Evolutionary conservation across 78 protist species (phyloP), one percentile per base, ranked within the genome.

Genomic region (Polysphondylium violaceum): DNA sequence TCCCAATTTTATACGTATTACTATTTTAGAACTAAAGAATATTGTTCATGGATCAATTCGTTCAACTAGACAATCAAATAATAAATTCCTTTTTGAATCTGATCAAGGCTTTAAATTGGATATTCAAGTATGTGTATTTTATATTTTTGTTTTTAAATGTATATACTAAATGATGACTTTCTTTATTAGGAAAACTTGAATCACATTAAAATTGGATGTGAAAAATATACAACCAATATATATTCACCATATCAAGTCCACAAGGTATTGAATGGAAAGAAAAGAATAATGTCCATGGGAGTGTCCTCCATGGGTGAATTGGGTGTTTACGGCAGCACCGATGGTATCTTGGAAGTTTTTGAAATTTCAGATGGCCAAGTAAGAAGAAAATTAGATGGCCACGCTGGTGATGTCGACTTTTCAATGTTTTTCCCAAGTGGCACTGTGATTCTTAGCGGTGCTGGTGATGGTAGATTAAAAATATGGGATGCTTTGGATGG

Each of bases 401-500:
- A 88, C 72, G 94, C 67, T 17, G 94, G 94, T 17, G 94, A 88
- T 78, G 94, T 88, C 12, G 83, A 78, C 41, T 61, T 78, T 2
- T 40, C 85, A 47, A 59, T 44, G 60, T 88, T 88, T 40, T 88
- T 88, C 63, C 94, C 94, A 59, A 59, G 75, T 88, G 94, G 94
- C 17, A 69, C 55, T 14, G 94, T 88, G 4, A 44, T 88, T 1
- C 43, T 88, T 19, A 59, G 76, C 36, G 94, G 94, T 53, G 76
- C 87, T n/a, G 40, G 71, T 16, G 94, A 88, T 65, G 55, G 55
- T 21, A 74, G 79, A 78, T 71, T 88, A 63, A 88, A 76, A 56
- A 76, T 88, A 36, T 88, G 94, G 94, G 85, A 73, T 61, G 87
- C 94, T 0, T 14, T 88, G 0, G 94, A 88, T 29, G 94, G 94